Percentiles rank a stretch among this genome's conserved stretches.
Conservation (phyloP, 768 basidiomycete species). For the Cyclocybe aegerita region DNA sequence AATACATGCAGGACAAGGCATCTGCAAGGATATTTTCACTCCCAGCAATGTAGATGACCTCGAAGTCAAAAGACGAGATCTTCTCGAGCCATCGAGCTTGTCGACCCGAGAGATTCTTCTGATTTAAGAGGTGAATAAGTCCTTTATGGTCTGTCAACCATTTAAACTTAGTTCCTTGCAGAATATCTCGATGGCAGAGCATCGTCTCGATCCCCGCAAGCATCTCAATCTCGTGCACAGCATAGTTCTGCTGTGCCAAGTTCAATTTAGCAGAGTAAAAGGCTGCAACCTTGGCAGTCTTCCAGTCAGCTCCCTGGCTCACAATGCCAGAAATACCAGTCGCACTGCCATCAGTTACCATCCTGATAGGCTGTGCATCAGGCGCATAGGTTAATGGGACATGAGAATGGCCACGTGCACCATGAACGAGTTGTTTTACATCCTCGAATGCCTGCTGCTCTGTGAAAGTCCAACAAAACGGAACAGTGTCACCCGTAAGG, state of each 20-base stretch:
- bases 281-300: slow-evolving; percentile 20
- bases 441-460: slow-evolving; percentile 34
- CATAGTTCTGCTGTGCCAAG: slow-evolving; percentile 34
- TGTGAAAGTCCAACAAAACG: slow-evolving; percentile 26
- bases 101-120: slow-evolving; percentile 27
- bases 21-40: slow-evolving; percentile 30
- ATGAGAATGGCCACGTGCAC: slow-evolving; percentile 20
- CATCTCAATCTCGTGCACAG: slow-evolving; percentile 36
- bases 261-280: slow-evolving; percentile 36
- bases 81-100: slow-evolving; percentile 36
- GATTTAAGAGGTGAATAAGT: slow-evolving; percentile 23
- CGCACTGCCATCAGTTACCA: slow-evolving; percentile 28
- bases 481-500: slow-evolving; percentile 19
- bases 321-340: slow-evolving; percentile 28
- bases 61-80: slow-evolving; percentile 15
- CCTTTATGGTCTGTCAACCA: slow-evolving; percentile 28
- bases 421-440: slow-evolving; percentile 24
- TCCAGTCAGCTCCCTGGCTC: slow-evolving; percentile 18
- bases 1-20: slow-evolving; percentile 23
- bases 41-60: slow-evolving; percentile 19
- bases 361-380: slow-evolving; percentile 17
- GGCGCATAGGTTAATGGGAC: slow-evolving; percentile 15
- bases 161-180: slow-evolving; percentile 26
- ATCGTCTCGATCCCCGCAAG: slow-evolving; percentile 32
- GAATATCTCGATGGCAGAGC: slow-evolving; percentile 21